These are phyloP conservation scores for Trichoderma pleuroti DNA, from an alignment of 2,329 filamentous ascomycete genomes.

Conservation along the genomic window DNA sequence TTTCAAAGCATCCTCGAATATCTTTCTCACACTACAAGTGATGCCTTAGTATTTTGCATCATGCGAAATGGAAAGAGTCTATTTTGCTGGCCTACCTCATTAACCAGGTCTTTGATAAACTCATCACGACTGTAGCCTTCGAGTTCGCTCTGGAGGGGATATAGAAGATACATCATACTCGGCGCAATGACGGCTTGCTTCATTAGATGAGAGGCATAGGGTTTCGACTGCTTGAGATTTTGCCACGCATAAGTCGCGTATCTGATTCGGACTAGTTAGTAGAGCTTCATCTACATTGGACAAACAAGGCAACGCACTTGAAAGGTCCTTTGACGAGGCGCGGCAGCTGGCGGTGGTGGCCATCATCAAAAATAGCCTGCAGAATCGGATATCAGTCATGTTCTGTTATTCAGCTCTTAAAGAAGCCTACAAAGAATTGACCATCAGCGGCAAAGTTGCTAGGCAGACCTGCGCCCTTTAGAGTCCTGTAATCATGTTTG, in stretches of 20 bases:
- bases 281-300: neutral
- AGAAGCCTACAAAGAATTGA: constrained; percentile 12
- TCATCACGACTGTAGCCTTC: constrained; percentile 15
- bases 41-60: neutral
- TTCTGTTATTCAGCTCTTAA: neutral
- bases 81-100: neutral
- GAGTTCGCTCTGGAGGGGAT: constrained; percentile 14
- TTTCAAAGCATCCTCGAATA: constrained; percentile 18
- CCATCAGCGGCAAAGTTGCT: constrained; percentile 17
- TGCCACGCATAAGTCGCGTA: constrained; percentile 18
- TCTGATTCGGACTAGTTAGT: neutral
- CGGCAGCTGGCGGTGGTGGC: constrained; percentile 20
- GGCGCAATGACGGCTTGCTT: constrained; percentile 21
- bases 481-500: neutral
- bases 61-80: neutral
- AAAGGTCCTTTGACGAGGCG: constrained; percentile 19
- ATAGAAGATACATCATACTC: constrained; percentile 18
- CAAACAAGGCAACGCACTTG: neutral
- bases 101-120: constrained; percentile 17
- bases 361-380: constrained; percentile 18
- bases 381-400: neutral
- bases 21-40: constrained; percentile 18
- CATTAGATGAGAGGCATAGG: constrained; percentile 14
- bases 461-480: constrained; percentile 14
- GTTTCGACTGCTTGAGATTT: constrained; percentile 11